phyloP scores from a whole-genome alignment of 768 basidiomycete genomes.

The Kwoniella bestiolae region DNA sequence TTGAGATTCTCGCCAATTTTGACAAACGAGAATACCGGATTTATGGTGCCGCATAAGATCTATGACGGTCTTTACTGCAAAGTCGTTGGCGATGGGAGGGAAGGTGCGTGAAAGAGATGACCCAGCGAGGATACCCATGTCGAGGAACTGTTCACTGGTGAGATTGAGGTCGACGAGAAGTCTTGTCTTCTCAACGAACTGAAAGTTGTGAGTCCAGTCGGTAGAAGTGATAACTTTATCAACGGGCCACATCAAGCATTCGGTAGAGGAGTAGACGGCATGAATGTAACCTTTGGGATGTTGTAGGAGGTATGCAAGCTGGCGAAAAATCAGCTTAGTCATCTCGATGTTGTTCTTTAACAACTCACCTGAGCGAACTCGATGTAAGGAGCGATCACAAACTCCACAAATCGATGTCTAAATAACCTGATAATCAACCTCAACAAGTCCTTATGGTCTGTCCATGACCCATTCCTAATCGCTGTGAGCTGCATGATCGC shows the following conservation, averaged over 20 bases:
- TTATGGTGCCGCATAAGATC: constrained; percentile 94
- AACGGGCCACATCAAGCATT: constrained; percentile 81
- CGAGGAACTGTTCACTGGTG: constrained; percentile 88
- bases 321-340: constrained; percentile 16
- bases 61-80: constrained; percentile 61
- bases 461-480: constrained; percentile 64
- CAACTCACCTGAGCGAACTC: constrained; percentile 89
- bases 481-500: constrained; percentile 84
- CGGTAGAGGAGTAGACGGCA: constrained; percentile 87
- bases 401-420: constrained; percentile 92
- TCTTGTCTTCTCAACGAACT: constrained; percentile 77
- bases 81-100: constrained; percentile 56
- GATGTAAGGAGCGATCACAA: constrained; percentile 91
- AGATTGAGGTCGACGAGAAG: constrained; percentile 72
- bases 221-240: constrained; percentile 78
- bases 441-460: constrained; percentile 86
- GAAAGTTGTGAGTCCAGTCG: constrained; percentile 76
- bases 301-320: constrained; percentile 93
- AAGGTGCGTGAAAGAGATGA: constrained; percentile 70
- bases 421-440: constrained; percentile 89
- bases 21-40: constrained; percentile 63
- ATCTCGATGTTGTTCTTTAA: no score
- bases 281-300: constrained; percentile 94
- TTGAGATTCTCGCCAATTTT: constrained; percentile 56
- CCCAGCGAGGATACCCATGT: constrained; percentile 88